Evolutionary conservation across 2,329 filamentous ascomycete species (phyloP), one percentile per base, ranked within the genome.

Genomic region (Fusarium temperatum): DNA sequence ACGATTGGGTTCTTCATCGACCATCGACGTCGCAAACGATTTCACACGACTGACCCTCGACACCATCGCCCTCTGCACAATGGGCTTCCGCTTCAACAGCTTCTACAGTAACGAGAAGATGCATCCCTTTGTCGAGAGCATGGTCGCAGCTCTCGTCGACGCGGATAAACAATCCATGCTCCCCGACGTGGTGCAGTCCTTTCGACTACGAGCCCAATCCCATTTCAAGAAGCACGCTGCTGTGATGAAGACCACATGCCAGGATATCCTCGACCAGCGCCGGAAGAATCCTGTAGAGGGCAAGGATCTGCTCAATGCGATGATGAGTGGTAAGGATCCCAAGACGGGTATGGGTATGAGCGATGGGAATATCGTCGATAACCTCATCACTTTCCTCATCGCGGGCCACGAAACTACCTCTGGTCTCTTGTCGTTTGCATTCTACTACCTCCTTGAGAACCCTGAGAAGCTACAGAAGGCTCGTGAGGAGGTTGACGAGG

Each of bases 51-150:
- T 63, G 3, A 68, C 66, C 0, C 36, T 68, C 18, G 66, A 68
- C 18, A 68, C 66, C 30, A 68, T 68, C 15, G 66, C 66, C 2
- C 64, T 68, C 0, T 68, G 66, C 26, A 68, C 64, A 5, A 68
- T 68, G 66, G 32, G 38, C 10, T 68, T 48, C 11, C 63, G 66
- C 6, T 68, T 68, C 63, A 68, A 68, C 12, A 68, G 65, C 39
- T 68, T 68, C 45, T 68, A 68, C 47, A 68, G 66, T 2, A 68
- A 48, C 26, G 63, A 68, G 0, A 68, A 63, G 17, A 68, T 68
- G 66, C 66, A 68, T 1, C 66, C 66, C 0, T 68, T 68, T 1
- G 36, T 68, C 0, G 64, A 68, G 20, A 68, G 66, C 17, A 68
- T 68, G 66, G 32, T n/a, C 8, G 55, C 66, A 10, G 66, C 63